Evolutionary conservation across 2,329 filamentous ascomycete genomes (phyloP), one percentile per base, ranked within the genome.

Genomic region (Neopestalotiopsis sp.): DNA sequence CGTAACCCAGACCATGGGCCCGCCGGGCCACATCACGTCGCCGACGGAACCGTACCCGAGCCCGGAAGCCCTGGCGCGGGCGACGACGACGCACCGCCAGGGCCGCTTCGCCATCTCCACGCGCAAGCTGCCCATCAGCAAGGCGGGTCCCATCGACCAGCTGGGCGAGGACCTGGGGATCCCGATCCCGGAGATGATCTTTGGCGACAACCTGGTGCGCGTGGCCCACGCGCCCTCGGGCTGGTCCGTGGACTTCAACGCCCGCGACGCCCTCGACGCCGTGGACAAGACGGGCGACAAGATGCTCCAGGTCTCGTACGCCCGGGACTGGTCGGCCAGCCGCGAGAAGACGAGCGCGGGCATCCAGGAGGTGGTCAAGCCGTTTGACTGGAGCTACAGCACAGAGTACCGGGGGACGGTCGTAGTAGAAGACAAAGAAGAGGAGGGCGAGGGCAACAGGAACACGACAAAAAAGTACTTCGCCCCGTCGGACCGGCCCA

Each of bases 331-430:
- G 96, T 85, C 83, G 73, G 84, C 84, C 72, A 88, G 82, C 65
- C 81, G 86, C 69, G 94, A 94, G 79, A 90, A 91, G 79, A 93
- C 93, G 75, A 92, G 92, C 64, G 92, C 94, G 75, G 93, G 92
- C 68, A 97, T 99, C 79, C 94, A 94, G 78, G 94, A 98, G 78
- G 91, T 98, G 32, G 94, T 99, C 67, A 95, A 95, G 83, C 95
- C 95, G 3, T 99, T 97, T 79, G 96, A 99, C 83, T 99, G 96
- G 96, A 97, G 94, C 71, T 99, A 98, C 82, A 96, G 91, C 73
- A 97, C 95, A 45, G 88, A 91, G 73, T 99, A 97, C 81, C 88
- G 87, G 68, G 96, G 96, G 65, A 94, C 92, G 3, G 81, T 91
- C 2, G 34, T 10, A 38, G 34, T 5, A 10, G 34, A 38, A 38